Evolutionary conservation across 2,329 filamentous ascomycete genomes (phyloP), one percentile per base, ranked within the genome.

Genomic region (Corniculantispora saksenae): DNA sequence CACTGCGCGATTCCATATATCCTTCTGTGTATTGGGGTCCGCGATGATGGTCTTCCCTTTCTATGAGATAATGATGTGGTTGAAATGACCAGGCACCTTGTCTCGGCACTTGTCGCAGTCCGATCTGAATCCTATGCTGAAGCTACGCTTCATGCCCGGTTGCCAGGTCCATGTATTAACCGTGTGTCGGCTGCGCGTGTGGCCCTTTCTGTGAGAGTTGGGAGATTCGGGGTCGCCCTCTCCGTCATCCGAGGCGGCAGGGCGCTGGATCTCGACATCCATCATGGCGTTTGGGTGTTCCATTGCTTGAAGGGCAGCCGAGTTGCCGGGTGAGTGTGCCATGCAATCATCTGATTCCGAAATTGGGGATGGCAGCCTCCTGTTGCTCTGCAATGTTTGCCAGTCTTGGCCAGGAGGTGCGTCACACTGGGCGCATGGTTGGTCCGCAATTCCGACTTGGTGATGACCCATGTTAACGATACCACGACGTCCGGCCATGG

Each of bases 51-150:
- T 72, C 60, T 67, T 63, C 25, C 73, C 72, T 29, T 71, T 68
- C 81, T 86, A 88, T 56, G 85, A 86, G 71, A 88, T 83, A 68
- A 92, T 87, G 66, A 93, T 92, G 76, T 94, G 91, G 72, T 91
- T 93, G 73, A 92, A 93, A 74, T 94, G 91, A 1, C 91, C 91
- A 0, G 91, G 91, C 9, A 92, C 89, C 73, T 89, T 91, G 73
- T 86, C 82, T 53, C 84, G 84, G 77, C 91, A 94, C 76, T 93
- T 93, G 67, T 93, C 90, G 74, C 91, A 94, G 75, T 92, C 91
- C 15, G 88, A 84, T 68, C 91, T 82, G 78, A 90, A 93, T 59
- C 91, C 91, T 86, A 93, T 92, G 71, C 89, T 91, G 75, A 93
- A 90, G 67, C 84, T 87, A 74, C 86, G 86, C 77, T 90, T 91